Evolutionary conservation across 1,284 basidiomycete species (phyloP).

Genomic region (Trichosporon ovoides): DNA sequence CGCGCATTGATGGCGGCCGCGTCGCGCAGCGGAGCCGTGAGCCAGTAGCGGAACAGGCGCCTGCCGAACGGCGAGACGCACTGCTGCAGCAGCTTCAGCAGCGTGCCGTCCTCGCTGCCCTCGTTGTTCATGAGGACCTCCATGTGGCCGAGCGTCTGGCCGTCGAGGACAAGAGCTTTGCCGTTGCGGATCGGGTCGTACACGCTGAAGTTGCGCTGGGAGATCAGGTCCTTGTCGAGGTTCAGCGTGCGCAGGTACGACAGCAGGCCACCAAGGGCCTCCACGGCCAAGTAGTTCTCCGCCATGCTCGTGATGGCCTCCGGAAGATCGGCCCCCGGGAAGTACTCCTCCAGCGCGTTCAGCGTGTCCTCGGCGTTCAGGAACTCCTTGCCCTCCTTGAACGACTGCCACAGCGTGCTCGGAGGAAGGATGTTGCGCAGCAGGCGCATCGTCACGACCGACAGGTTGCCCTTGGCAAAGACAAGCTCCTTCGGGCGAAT

Average conservation of each 20-base stretch:
- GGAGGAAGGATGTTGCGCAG: conserved; percentile 72
- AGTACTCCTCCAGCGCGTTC: conserved; percentile 64
- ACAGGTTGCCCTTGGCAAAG: conserved; percentile 83
- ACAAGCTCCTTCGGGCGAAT: conserved; percentile 88
- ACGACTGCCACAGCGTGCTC: conserved; percentile 77
- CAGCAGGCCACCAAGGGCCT: conserved; percentile 80
- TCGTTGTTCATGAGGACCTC: conserved; percentile 90
- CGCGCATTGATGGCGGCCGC: conserved; percentile 76
- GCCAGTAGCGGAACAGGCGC: conserved; percentile 57
- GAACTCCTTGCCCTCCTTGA: conserved; percentile 67
- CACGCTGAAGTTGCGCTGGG: conserved; percentile 91
- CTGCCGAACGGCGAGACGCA: conserved; percentile 77
- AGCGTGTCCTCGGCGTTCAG: conserved; percentile 68
- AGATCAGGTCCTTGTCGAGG: conserved; percentile 86
- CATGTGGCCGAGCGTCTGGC: conserved; percentile 86
- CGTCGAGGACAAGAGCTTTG: conserved; percentile 77
- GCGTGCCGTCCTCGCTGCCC: conserved; percentile 79
- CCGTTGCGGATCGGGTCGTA: conserved; percentile 90
- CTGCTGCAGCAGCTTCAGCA: conserved; percentile 73
- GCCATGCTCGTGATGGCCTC: conserved; percentile 68
- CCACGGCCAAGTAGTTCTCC: conserved; percentile 62
- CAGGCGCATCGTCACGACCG: conserved; percentile 71
- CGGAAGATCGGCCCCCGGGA: conserved; percentile 58
- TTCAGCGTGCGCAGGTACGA: conserved; percentile 89
- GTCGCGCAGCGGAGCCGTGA: conserved; percentile 79